Evolutionary conservation across 2,329 filamentous ascomycete species (phyloP).

Genomic region (Blastomyces percursus): DNA sequence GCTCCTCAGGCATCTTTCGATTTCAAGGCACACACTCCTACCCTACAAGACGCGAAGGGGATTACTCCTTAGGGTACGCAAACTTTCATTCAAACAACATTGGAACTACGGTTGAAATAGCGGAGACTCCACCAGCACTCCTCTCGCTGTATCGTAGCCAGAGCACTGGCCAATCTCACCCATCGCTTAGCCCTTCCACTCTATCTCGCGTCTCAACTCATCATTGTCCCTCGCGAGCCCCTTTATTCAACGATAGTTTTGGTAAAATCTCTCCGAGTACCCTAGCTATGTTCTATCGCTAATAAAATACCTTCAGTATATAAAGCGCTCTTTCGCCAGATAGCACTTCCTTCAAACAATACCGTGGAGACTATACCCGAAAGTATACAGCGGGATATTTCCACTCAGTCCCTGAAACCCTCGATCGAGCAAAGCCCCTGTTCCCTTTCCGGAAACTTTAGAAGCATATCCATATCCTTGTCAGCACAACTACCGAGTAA

Average conservation of each 20-base stretch:
- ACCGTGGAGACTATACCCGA: not conserved
- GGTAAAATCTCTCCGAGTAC: not conserved
- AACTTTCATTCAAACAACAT: not conserved
- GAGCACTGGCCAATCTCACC: not conserved
- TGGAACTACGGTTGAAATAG: slow-evolving; percentile 5
- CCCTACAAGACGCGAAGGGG: not conserved
- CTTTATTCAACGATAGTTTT: not conserved
- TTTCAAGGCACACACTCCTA: not conserved
- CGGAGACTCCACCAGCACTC: slow-evolving; percentile 9
- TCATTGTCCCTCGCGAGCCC: not conserved
- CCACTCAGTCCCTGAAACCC: not conserved
- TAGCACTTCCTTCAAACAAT: not conserved
- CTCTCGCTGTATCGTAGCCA: slow-evolving; percentile 6
- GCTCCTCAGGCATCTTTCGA: not conserved
- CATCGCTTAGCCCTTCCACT: not conserved
- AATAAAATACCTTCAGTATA: not conserved
- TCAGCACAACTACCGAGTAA: not conserved
- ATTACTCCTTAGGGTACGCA: not conserved
- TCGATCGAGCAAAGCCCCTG: no score
- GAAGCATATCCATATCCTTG: not conserved
- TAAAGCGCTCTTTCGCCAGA: not conserved
- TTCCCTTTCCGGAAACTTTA: not conserved
- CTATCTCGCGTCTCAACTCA: not conserved
- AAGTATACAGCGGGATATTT: not conserved
- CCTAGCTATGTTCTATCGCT: not conserved